Evolutionary conservation across 441 rosid genomes (phyloP).

Genomic region (Brassica balearica): DNA sequence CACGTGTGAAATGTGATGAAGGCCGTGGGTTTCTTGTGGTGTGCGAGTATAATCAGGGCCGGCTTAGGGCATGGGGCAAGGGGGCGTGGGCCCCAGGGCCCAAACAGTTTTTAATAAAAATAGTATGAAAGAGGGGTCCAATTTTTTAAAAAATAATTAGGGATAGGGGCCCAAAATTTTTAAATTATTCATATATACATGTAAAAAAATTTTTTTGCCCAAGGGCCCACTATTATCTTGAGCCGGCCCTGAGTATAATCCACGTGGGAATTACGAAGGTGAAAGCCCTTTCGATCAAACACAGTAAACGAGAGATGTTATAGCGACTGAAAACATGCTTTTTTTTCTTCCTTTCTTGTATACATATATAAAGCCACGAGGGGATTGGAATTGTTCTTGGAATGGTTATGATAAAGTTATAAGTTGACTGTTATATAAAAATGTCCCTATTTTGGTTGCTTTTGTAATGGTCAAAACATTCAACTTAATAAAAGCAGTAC

Average conservation of each 20-base stretch:
- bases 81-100: too few relatives aligned
- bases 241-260: slow-evolving; percentile 62
- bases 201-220: too few relatives aligned
- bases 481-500: too few relatives aligned
- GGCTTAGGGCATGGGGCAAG: too few relatives aligned
- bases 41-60: slow-evolving; percentile 65
- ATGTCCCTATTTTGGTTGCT: not conserved
- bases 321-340: slow-evolving; percentile 13
- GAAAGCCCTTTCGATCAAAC: slow-evolving; percentile 52
- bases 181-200: too few relatives aligned
- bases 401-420: not conserved
- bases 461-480: too few relatives aligned
- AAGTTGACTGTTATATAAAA: not conserved
- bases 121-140: too few relatives aligned
- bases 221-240: too few relatives aligned
- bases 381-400: not conserved
- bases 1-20: slow-evolving; percentile 39
- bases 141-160: too few relatives aligned
- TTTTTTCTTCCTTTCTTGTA: not conserved
- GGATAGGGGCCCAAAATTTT: too few relatives aligned
- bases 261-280: slow-evolving; percentile 55
- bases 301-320: not conserved
- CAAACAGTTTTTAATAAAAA: too few relatives aligned
- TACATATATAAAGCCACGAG: not conserved
- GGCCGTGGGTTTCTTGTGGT: slow-evolving; percentile 45